Conservation (phyloP, 441 rosid genomes). For the Oxalis stricta region DNA sequence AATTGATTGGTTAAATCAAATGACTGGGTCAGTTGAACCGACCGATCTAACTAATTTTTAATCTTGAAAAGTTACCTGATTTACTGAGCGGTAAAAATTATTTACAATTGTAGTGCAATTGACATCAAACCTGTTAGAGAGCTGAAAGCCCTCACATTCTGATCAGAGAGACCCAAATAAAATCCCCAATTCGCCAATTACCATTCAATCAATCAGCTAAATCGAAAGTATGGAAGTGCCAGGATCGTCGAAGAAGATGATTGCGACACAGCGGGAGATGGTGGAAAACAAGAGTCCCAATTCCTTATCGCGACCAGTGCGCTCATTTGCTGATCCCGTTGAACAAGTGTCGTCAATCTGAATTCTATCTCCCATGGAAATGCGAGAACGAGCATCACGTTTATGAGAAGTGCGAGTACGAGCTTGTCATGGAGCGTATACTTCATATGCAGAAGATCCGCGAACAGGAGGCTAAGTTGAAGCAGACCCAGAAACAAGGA, state of each 20-base stretch:
- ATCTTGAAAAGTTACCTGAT: no score
- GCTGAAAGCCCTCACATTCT: no score
- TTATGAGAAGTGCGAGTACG: constrained; percentile 95
- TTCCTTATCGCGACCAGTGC: constrained; percentile 84
- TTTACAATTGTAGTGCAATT: no score
- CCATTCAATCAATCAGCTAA: no score
- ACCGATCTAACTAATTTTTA: no score
- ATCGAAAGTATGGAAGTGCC: constrained; percentile 78
- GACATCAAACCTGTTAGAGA: no score
- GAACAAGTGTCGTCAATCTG: constrained; percentile 86
- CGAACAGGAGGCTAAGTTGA: constrained; percentile 44
- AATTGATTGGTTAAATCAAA: no score
- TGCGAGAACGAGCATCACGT: constrained; percentile 84
- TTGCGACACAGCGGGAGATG: constrained; percentile 89
- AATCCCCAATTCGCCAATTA: no score
- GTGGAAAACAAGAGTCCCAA: constrained; percentile 54
- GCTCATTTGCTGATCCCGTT: constrained; percentile 87
- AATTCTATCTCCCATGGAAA: constrained; percentile 91
- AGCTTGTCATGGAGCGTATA: constrained; percentile 94
- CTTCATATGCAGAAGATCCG: constrained; percentile 97
- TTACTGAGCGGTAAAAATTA: no score
- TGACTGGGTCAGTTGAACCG: no score
- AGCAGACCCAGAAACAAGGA: constrained; percentile 23
- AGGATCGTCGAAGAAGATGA: constrained; percentile 95
- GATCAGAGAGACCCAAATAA: no score